These are phyloP conservation scores for Hypoxylon rubiginosum DNA, from an alignment of 2,329 filamentous ascomycete genomes.

Conservation along the genomic window DNA sequence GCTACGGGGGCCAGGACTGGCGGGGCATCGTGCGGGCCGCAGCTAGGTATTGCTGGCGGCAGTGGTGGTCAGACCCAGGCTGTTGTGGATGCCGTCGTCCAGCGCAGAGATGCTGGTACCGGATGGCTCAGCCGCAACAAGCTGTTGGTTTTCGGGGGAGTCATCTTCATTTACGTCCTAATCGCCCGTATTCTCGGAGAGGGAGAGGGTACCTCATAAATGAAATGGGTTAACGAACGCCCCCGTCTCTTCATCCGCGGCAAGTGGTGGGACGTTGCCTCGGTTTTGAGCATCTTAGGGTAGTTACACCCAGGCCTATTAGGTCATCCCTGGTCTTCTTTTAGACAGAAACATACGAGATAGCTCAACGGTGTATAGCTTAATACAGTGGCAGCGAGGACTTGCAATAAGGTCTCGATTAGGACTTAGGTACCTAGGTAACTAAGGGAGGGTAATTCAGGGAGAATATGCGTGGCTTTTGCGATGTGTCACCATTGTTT, in stretches of 20 bases:
- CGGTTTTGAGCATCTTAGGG: background rate
- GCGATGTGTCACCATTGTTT: conserved; percentile 11
- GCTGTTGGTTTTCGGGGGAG: conserved; percentile 75
- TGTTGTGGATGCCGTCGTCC: conserved; percentile 82
- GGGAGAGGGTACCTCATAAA: conserved; percentile 48
- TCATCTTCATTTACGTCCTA: conserved; percentile 86
- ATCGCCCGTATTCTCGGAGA: conserved; percentile 79
- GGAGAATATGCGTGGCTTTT: conserved; percentile 7
- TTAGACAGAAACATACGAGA: conserved; percentile 6
- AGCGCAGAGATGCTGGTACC: conserved; percentile 82
- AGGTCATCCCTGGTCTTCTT: background rate
- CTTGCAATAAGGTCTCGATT: background rate
- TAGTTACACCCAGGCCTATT: background rate
- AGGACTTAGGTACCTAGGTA: background rate
- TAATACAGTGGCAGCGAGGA: conserved; percentile 22
- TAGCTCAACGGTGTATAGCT: conserved; percentile 18
- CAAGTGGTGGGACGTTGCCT: background rate
- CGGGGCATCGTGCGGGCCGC: conserved; percentile 62
- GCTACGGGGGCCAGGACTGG: conserved; percentile 77
- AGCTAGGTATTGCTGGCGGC: conserved; percentile 72
- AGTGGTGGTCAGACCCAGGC: conserved; percentile 75
- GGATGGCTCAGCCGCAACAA: conserved; percentile 88
- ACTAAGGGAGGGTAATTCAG: background rate
- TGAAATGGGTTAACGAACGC: background rate
- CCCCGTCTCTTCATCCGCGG: background rate